Evolutionary conservation across 1,284 basidiomycete species (phyloP), one percentile per base, ranked within the genome.

Genomic region (Wolfiporia cocos): DNA sequence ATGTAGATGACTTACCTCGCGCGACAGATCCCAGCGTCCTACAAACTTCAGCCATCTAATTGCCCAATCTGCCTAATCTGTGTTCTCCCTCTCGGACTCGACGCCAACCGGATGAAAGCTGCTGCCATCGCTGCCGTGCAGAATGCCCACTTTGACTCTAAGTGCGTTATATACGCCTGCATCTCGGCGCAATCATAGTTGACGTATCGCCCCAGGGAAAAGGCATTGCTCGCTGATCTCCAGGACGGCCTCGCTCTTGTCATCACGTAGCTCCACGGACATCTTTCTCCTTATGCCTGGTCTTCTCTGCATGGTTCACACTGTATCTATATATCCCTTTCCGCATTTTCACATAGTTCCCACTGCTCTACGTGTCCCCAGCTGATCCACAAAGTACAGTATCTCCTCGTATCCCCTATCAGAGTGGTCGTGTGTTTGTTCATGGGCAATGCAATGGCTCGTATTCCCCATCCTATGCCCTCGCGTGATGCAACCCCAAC

Each of bases 11-110:
- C n/a, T 24, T 2, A 33, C 23, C 17, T 28, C 4, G 17, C 28
- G 30, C 3, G 29, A 42, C 45, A 82, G 81, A 65, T 82, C 29
- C 57, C 70, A 33, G 76, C 78, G 3, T 76, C 77, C 1, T 82
- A 84, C 54, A 69, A 68, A 14, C 66, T 84, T 26, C 68, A 73
- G n/a, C 79, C 79, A 12, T 77, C 78, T n/a, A 72, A 68, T 57
- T 74, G 73, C 34, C 68, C 76, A 3, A 56, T 78, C 35, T 79
- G 76, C 50, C 60, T 81, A 38, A 68, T 81, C 30, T 78, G 70
- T 49, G 74, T 68, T 24, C 56, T 71, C 17, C 69, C 68, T 15
- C 65, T 68, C 15, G 66, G 68, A 24, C 52, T 66, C 19, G 64
- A 66, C 47, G 63, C 65, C 18, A 66, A 61, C 29, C 66, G 63